Percentiles rank a stretch among this genome's conserved stretches.
phyloP scores from a whole-genome alignment of 768 basidiomycete species.

The Hygrocybe punicea region DNA sequence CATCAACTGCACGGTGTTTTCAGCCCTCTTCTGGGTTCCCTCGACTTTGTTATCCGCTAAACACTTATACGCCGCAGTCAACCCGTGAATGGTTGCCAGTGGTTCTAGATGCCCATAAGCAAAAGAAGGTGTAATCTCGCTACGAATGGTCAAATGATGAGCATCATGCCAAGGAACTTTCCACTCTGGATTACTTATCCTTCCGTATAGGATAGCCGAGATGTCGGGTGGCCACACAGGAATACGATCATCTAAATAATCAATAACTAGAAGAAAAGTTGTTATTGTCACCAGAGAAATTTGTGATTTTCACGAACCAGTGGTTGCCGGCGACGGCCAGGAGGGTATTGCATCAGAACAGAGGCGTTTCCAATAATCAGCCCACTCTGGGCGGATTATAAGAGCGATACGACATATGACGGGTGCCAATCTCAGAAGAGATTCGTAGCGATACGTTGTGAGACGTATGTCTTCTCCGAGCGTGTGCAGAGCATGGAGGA shows the following conservation, averaged over 20 bases:
- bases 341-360: constrained; percentile 57
- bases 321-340: constrained; percentile 54
- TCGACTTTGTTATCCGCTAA: constrained; percentile 52
- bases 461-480: constrained; percentile 71
- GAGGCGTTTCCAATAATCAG: constrained; percentile 87
- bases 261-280: constrained; percentile 34
- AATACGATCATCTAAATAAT: constrained; percentile 64
- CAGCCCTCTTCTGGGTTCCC: constrained; percentile 61
- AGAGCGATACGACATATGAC: constrained; percentile 61
- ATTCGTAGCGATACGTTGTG: constrained; percentile 51
- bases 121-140: constrained; percentile 52
- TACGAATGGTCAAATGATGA: constrained; percentile 44
- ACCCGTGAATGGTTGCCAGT: constrained; percentile 47
- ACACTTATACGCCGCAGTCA: constrained; percentile 55
- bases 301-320: constrained; percentile 33
- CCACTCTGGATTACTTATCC: constrained; percentile 67
- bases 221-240: constrained; percentile 79
- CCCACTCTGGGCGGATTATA: constrained; percentile 78
- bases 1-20: constrained; percentile 58
- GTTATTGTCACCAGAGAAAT: not conserved
- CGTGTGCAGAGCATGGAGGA: constrained; percentile 74
- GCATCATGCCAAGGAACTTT: constrained; percentile 52
- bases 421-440: constrained; percentile 55
- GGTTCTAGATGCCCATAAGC: constrained; percentile 65
- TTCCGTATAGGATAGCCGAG: constrained; percentile 59